Base-by-base conservation (phyloP, 192 early-diverging fungal genomes). In the Anaeromyces robustus region DNA sequence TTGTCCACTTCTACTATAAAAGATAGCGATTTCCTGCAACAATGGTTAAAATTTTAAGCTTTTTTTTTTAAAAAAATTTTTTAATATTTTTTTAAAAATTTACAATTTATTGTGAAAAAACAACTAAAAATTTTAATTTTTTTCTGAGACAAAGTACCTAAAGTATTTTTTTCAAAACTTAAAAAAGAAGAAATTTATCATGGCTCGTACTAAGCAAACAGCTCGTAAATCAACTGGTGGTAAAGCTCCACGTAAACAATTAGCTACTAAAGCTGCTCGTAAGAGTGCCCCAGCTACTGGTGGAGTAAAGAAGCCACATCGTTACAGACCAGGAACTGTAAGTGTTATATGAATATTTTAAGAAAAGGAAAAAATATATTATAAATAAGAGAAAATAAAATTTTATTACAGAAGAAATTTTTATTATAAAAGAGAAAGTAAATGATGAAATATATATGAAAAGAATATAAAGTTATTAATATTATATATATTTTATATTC, bases 161-260 rank as follows among this genome's bases (percentile, higher is more conserved):
- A 30, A 52, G n/a, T 30, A 29, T 30, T 41, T 41, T 77, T n/a
- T 81, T 34, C 29, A 26, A 19, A 19, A 11, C 29, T 4, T 12
- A 29, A 12, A 37, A 80, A 52, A n/a, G 4, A 26, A 18, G 2
- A 12, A 59, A 77, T 29, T 77, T 34, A 81, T 81, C 39, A 93
- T 91, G 89, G 90, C 92, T 79, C 87, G 91, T 81, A 93, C 92
- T 85, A 94, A 97, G 90, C 97, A 98, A 87, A 98, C 96, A 78
- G 96, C 97, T 68, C 94, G 97, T 87, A 99, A 99, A 89, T 98
- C 96, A 77, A 99, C 97, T 81, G 97, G 97, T 87, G 97, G 97
- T 84, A 99, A 99, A 88, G 97, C 97, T 29, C 97, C 97, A 77
- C 93, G 97, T 84, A 99, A 98, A 91, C 96, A 81, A 79, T 79